Conservation (phyloP, 1,284 basidiomycete genomes). For the Sanghuangporus baumii region DNA sequence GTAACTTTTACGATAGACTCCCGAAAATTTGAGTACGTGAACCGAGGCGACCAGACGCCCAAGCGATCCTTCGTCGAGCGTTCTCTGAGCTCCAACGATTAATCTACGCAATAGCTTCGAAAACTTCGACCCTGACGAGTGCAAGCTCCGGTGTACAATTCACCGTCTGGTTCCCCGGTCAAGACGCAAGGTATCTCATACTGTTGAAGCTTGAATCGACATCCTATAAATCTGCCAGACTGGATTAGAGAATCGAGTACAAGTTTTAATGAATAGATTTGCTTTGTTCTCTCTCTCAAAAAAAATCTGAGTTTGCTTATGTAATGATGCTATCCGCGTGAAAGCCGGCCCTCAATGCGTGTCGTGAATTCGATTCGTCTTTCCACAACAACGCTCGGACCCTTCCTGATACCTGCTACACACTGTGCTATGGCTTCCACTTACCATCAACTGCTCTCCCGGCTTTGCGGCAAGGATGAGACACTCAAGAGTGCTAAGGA, state of each 20-base stretch:
- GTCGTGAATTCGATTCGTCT: background rate
- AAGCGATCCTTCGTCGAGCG: background rate
- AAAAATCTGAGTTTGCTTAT: background rate
- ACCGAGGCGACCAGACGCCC: background rate
- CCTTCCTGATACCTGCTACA: background rate
- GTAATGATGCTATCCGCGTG: background rate
- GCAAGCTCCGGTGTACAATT: no score
- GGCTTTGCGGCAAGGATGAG: constrained; percentile 21
- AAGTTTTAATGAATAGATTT: no score
- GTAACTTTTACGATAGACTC: constrained; percentile 80
- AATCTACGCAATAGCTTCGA: no score
- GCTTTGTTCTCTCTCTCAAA: background rate
- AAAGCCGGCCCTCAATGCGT: constrained; percentile 2
- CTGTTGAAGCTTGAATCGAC: no score
- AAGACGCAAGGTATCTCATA: no score
- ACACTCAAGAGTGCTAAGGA: constrained; percentile 24
- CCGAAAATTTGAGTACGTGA: constrained; percentile 56
- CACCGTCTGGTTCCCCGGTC: no score
- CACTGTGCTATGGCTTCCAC: background rate
- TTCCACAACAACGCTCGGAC: background rate
- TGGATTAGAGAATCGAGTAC: no score
- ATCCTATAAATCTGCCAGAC: no score
- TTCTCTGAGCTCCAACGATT: no score
- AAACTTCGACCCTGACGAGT: no score
- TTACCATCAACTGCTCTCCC: constrained; percentile 18